phyloP scores from a whole-genome alignment of 2,329 filamentous ascomycete genomes.

The Epichloe coenophiala region DNA sequence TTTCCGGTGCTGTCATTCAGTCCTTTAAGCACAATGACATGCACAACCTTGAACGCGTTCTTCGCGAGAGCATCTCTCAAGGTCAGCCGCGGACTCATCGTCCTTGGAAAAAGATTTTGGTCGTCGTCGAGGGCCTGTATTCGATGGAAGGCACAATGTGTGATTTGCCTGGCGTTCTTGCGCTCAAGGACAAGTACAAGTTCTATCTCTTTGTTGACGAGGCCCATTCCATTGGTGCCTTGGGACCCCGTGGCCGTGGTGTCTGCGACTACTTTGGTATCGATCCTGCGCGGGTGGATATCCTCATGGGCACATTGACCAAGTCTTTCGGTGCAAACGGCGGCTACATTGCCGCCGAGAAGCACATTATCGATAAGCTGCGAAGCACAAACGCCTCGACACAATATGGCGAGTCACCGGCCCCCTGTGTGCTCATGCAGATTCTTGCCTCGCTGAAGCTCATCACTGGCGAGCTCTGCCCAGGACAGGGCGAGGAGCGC shows the following conservation, averaged over 20 bases:
- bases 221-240: conserved; percentile 87
- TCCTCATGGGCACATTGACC: conserved; percentile 95
- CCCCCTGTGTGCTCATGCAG: conserved; percentile 80
- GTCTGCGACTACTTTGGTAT: conserved; percentile 97
- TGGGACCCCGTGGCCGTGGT: conserved; percentile 77
- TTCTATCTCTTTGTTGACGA: conserved; percentile 94
- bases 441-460: conserved; percentile 78
- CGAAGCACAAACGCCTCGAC: conserved; percentile 74
- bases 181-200: conserved; percentile 90
- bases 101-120: conserved; percentile 97
- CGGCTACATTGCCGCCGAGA: conserved; percentile 84
- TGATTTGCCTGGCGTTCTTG: conserved; percentile 81
- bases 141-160: conserved; percentile 99
- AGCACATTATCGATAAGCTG: conserved; percentile 85
- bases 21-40: conserved; percentile 99
- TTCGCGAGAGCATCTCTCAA: conserved; percentile 88
- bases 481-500: conserved; percentile 89
- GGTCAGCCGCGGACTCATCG: conserved; percentile 96
- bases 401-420: conserved; percentile 74
- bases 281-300: conserved; percentile 75
- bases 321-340: conserved; percentile 98
- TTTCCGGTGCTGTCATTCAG: conserved; percentile 87
- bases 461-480: conserved; percentile 75
- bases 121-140: conserved; percentile 93
- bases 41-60: conserved; percentile 66